Evolutionary conservation across 768 basidiomycete species (phyloP), one percentile per base, ranked within the genome.

Genomic region (Fomitopsis serialis): DNA sequence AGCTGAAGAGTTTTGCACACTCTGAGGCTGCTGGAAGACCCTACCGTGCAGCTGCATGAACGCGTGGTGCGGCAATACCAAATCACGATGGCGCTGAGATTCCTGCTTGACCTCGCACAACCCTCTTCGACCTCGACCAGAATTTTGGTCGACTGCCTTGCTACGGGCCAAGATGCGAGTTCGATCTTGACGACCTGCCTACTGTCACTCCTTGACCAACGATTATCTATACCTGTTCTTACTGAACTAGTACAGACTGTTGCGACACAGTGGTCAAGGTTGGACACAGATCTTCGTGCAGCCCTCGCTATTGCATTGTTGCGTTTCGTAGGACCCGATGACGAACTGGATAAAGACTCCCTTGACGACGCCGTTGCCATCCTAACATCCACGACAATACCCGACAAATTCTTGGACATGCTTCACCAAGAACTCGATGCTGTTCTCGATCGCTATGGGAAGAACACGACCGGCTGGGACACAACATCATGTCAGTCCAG

Each of bases 1-100:
- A 87, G 55, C 60, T 86, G 54, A 81, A 79, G 63, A 68, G 73
- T n/a, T 67, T 86, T 67, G 7, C 65, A 64, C 12, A 62, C 68
- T 21, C 67, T 82, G 21, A 70, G 72, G 47, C 56, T 58, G 1
- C 63, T 82, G 43, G 62, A 62, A 13, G 64, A 69, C 13, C 56
- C 58, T 32, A 42, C 54, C 9, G 54, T 63, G 44, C 58, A 66
- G 4, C 68, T 67, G 29, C 69, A 76, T 8, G 68, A 73, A 45
- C 70, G 66, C 11, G 56, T 66, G 1, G 58, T 81, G 54, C 61
- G 73, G 29, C 77, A 76, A 47, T 74, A 81, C 52, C 78, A 81
- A 52, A 69, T 81, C 35, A 73, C 72, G 24, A 62, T 79, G 4
- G 71, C 72, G 27, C 66, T 89, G 27, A 73, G 74, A 32, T 72